Conservation (phyloP, 2,329 filamentous ascomycete species). For the Phialophora macrospora region DNA sequence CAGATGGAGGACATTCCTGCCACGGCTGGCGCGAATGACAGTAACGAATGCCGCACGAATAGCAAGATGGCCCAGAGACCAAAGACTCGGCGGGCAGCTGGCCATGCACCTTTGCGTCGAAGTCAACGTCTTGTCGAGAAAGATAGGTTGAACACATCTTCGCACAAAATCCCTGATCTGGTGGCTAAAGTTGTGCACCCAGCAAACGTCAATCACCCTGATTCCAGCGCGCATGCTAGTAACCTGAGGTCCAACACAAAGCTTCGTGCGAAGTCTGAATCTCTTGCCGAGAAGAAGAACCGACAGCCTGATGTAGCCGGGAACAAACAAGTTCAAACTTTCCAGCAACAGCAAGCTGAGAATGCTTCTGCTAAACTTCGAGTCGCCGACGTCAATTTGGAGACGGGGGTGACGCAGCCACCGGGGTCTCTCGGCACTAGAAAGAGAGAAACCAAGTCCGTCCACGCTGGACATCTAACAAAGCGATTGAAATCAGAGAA, state of each 20-base stretch:
- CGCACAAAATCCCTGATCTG: neutral
- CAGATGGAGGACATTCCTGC: slow-evolving; percentile 1
- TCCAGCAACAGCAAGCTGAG: neutral
- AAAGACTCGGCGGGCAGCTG: neutral
- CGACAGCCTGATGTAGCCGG: neutral
- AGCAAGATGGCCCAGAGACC: neutral
- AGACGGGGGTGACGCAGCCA: neutral
- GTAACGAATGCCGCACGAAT: neutral
- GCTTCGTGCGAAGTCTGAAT: neutral
- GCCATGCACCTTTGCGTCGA: slow-evolving; percentile 21
- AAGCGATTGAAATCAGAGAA: slow-evolving; percentile 9
- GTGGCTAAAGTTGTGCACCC: neutral
- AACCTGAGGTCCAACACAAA: neutral
- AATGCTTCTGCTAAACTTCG: neutral
- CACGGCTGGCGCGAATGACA: neutral
- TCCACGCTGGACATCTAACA: neutral
- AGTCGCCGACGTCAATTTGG: neutral
- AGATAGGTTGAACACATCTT: neutral
- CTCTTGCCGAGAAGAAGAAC: neutral
- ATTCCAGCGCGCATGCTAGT: neutral
- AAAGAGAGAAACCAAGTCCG: neutral
- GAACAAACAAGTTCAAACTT: neutral
- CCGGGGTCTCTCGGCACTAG: neutral
- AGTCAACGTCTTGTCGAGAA: slow-evolving; percentile 27
- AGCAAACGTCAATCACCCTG: neutral